phyloP scores from a whole-genome alignment of 1,284 basidiomycete species.

The Fomitopsis palustris region DNA sequence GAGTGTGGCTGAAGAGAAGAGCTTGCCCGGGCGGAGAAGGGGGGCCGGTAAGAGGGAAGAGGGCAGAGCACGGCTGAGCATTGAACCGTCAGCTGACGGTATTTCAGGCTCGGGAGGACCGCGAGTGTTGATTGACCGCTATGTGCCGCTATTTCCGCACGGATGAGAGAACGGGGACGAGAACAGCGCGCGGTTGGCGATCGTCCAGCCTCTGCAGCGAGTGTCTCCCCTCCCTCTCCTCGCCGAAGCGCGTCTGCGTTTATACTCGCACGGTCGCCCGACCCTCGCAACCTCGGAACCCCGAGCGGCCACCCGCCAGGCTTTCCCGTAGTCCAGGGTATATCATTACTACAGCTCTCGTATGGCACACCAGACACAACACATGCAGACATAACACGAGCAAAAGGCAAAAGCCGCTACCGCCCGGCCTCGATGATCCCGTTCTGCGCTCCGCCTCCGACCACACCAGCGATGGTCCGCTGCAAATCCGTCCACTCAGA shows the following conservation, averaged over 20 bases:
- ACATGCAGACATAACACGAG: slow-evolving; percentile 31
- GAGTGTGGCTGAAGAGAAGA: slow-evolving; percentile 4
- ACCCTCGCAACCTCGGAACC: slow-evolving; percentile 1
- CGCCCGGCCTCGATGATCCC: slow-evolving; percentile 44
- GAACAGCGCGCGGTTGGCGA: neutral
- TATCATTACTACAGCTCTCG: neutral
- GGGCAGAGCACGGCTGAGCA: slow-evolving; percentile 12
- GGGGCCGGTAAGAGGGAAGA: slow-evolving; percentile 8
- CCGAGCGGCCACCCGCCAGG: slow-evolving; percentile 4
- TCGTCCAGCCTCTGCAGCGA: neutral
- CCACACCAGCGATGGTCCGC: slow-evolving; percentile 68
- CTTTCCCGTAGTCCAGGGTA: neutral
- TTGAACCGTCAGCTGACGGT: slow-evolving; percentile 22
- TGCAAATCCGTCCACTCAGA: slow-evolving; percentile 89
- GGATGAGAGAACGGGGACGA: neutral
- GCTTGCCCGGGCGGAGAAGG: slow-evolving; percentile 7
- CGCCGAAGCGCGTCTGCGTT: neutral
- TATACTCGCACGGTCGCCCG: slow-evolving; percentile 5
- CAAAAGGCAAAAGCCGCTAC: slow-evolving; percentile 31
- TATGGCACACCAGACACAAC: neutral
- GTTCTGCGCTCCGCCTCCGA: slow-evolving; percentile 51
- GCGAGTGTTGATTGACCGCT: neutral
- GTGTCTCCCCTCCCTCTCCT: neutral
- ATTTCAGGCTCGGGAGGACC: neutral
- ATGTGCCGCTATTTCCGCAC: slow-evolving; percentile 6